Evolutionary conservation across 306 rosid species (phyloP).

Genomic region (Astragalus glycyphyllos): DNA sequence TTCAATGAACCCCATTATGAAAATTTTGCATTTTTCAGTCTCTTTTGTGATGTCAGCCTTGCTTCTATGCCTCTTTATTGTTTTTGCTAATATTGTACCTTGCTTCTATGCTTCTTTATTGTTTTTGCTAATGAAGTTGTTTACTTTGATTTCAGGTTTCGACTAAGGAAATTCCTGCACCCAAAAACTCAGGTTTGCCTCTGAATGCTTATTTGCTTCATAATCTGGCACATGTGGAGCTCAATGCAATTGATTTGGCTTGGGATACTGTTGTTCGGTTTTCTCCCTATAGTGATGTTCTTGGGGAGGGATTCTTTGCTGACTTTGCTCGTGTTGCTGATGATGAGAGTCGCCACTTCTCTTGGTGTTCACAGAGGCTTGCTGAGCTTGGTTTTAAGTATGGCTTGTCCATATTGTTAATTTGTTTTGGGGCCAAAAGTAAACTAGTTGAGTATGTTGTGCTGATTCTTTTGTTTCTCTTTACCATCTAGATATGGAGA

Average conservation of each 20-base stretch:
- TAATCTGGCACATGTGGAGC: constrained; percentile 95
- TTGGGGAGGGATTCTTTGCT: constrained; percentile 86
- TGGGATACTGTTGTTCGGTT: constrained; percentile 97
- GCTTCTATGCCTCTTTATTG: neutral
- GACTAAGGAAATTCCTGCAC: constrained; percentile 85
- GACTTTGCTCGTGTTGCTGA: constrained; percentile 98
- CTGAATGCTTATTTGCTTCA: constrained; percentile 95
- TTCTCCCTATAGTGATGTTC: constrained; percentile 69
- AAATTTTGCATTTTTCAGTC: neutral
- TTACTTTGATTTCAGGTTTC: constrained; percentile 63
- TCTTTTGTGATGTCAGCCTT: neutral
- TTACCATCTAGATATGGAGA: constrained; percentile 81
- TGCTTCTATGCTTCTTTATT: neutral
- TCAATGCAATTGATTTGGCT: constrained; percentile 94
- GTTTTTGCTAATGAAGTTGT: constrained; percentile 3
- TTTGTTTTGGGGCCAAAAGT: constrained; percentile 23
- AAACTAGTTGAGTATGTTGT: constrained; percentile 23
- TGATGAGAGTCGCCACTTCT: constrained; percentile 93
- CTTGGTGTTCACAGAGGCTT: constrained; percentile 97
- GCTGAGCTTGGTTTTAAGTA: constrained; percentile 96
- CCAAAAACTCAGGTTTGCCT: constrained; percentile 86
- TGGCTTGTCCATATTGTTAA: constrained; percentile 36
- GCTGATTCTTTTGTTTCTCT: constrained; percentile 44
- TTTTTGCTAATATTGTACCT: neutral
- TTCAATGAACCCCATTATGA: neutral